These are phyloP conservation scores for Ascocoryne sarcoides DNA, from an alignment of 2,329 filamentous ascomycete genomes.

Conservation along the genomic window DNA sequence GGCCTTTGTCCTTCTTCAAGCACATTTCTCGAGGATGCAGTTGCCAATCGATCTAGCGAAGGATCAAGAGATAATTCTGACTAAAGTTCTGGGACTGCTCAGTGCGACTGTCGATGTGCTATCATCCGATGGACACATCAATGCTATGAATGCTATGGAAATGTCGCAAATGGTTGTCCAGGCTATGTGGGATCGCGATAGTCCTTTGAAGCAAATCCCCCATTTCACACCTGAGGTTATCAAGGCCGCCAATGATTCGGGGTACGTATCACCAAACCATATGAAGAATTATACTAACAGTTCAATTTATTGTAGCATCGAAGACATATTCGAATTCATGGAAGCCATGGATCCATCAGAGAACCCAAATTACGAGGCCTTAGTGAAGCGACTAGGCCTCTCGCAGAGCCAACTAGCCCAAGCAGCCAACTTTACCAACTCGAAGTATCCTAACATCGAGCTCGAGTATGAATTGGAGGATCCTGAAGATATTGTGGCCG, in stretches of 20 bases:
- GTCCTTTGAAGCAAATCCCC: slow-evolving; percentile 93
- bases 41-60: slow-evolving; percentile 91
- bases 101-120: slow-evolving; percentile 92
- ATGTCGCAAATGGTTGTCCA: slow-evolving; percentile 99
- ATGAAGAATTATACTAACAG: slow-evolving; percentile 26
- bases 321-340: slow-evolving; percentile 96
- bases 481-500: slow-evolving; percentile 68
- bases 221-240: slow-evolving; percentile 82
- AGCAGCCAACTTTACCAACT: slow-evolving; percentile 91
- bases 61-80: slow-evolving; percentile 82
- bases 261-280: slow-evolving; percentile 40
- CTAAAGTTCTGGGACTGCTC: slow-evolving; percentile 77
- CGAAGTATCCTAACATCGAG: slow-evolving; percentile 91
- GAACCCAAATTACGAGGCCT: slow-evolving; percentile 68
- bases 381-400: slow-evolving; percentile 72
- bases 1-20: slow-evolving; percentile 91
- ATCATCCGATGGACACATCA: slow-evolving; percentile 90
- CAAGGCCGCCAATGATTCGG: slow-evolving; percentile 70
- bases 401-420: slow-evolving; percentile 75
- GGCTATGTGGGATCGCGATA: slow-evolving; percentile 98
- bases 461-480: slow-evolving; percentile 83
- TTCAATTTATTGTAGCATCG: slow-evolving; percentile 48
- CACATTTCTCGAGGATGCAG: slow-evolving; percentile 96
- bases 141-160: slow-evolving; percentile 98
- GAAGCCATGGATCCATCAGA: slow-evolving; percentile 96